phyloP scores from a whole-genome alignment of 352 stramenopile genomes.

The Globisporangium uncinulatum region DNA sequence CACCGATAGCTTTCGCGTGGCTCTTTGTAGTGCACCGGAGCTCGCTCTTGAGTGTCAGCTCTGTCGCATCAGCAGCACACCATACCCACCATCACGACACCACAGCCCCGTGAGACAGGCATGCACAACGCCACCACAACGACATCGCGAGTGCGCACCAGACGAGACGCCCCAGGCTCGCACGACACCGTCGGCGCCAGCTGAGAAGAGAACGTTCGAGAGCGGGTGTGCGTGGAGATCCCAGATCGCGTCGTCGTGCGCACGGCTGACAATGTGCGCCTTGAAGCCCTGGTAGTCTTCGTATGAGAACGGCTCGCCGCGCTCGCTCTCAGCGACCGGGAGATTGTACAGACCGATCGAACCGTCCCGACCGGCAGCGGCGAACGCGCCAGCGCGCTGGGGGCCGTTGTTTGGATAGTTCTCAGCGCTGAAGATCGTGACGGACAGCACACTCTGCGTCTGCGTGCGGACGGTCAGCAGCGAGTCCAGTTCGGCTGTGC shows the following conservation, averaged over 20 bases:
- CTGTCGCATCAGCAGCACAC: too few relatives aligned
- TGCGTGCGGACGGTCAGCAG: constrained; percentile 72
- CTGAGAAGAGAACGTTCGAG: constrained; percentile 80
- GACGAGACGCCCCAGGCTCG: constrained; percentile 71
- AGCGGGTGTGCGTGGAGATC: constrained; percentile 75
- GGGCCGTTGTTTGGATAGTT: constrained; percentile 55
- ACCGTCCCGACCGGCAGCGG: constrained; percentile 71
- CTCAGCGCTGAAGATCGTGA: constrained; percentile 69
- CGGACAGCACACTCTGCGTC: constrained; percentile 63
- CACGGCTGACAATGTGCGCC: constrained; percentile 57
- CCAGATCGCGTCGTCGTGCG: constrained; percentile 82
- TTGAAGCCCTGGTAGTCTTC: constrained; percentile 73
- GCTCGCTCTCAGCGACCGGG: constrained; percentile 49
- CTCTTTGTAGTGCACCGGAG: constrained; percentile 51
- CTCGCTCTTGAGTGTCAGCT: constrained; percentile 72
- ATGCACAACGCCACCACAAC: not conserved
- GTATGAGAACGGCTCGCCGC: constrained; percentile 59
- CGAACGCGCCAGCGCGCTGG: constrained; percentile 54
- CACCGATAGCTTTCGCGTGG: constrained; percentile 48
- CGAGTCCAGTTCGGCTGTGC: constrained; percentile 70
- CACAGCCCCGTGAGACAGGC: not conserved
- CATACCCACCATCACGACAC: constrained; percentile 2
- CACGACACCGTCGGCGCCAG: constrained; percentile 71
- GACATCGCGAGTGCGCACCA: constrained; percentile 24
- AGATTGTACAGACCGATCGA: constrained; percentile 64